phyloP scores from a whole-genome alignment of 139 green algal genomes.

The Pleodorina starrii region DNA sequence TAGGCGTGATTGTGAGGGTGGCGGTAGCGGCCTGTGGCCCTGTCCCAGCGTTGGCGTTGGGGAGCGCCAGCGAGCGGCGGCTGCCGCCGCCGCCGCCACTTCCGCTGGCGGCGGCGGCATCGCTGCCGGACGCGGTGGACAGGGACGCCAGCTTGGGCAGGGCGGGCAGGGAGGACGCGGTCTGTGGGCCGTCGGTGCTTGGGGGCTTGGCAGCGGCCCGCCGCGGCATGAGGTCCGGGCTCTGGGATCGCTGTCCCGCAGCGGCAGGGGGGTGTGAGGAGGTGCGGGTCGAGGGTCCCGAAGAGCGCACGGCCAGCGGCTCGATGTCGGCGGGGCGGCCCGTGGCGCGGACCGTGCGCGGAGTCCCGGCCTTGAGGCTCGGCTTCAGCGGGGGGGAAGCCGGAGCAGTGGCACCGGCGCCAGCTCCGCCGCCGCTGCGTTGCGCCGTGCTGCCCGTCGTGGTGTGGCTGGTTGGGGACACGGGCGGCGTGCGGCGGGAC shows the following conservation, averaged over 20 bases:
- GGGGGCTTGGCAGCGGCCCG: background rate
- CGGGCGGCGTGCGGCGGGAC: background rate
- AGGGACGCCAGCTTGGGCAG: background rate
- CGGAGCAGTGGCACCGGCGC: background rate
- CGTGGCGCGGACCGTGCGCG: slow-evolving; percentile 13
- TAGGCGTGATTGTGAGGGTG: background rate
- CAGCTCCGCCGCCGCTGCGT: background rate
- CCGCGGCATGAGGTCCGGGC: slow-evolving; percentile 18
- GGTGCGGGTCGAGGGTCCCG: background rate
- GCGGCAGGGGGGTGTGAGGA: background rate
- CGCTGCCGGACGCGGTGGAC: background rate
- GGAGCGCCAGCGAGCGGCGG: background rate
- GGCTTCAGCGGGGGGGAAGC: background rate
- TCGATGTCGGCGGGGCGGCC: slow-evolving; percentile 12
- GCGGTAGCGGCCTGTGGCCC: background rate
- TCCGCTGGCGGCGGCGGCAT: background rate
- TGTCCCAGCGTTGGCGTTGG: too few relatives aligned
- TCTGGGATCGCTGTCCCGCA: background rate
- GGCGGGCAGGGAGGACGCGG: background rate
- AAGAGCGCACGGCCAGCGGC: background rate
- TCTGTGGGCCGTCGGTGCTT: background rate
- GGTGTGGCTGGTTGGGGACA: background rate
- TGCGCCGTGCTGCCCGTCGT: background rate
- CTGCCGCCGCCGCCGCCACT: background rate
- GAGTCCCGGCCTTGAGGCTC: slow-evolving; percentile 13